These are phyloP conservation scores for Globisporangium iwayamae DNA, from an alignment of 352 stramenopile species.

Conservation along the genomic window DNA sequence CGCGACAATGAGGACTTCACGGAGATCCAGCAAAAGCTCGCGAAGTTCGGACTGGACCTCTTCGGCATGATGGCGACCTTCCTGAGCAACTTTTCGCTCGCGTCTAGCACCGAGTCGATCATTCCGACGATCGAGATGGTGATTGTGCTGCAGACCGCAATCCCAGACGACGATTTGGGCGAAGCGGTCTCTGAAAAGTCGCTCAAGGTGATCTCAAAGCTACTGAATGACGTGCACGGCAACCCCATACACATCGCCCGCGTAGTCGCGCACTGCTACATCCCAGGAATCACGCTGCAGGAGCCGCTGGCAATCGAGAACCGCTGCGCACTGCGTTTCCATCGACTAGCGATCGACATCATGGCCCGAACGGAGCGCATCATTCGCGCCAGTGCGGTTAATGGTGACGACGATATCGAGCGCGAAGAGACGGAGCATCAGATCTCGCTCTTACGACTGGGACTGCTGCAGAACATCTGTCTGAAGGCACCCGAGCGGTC, in stretches of 20 bases:
- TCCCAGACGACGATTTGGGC: slow-evolving; percentile 37
- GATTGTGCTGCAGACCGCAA: slow-evolving; percentile 55
- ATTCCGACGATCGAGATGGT: slow-evolving; percentile 66
- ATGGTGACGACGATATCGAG: slow-evolving; percentile 21
- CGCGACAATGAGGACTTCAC: slow-evolving; percentile 22
- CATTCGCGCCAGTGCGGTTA: slow-evolving; percentile 7
- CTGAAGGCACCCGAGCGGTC: slow-evolving; percentile 64
- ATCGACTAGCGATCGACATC: slow-evolving; percentile 58
- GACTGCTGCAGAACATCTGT: slow-evolving; percentile 76
- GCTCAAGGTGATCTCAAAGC: slow-evolving; percentile 36
- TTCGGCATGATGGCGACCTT: slow-evolving; percentile 60
- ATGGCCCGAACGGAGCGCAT: slow-evolving; percentile 36
- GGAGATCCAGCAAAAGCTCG: slow-evolving; percentile 31
- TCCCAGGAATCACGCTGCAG: slow-evolving; percentile 66
- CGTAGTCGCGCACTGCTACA: slow-evolving; percentile 68
- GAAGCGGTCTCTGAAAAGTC: slow-evolving; percentile 34
- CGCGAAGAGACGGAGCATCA: slow-evolving; percentile 30
- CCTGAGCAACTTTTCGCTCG: slow-evolving; percentile 55
- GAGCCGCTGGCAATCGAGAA: slow-evolving; percentile 54
- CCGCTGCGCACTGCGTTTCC: slow-evolving; percentile 52
- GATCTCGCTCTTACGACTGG: slow-evolving; percentile 46
- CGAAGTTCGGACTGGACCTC: slow-evolving; percentile 51
- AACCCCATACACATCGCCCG: slow-evolving; percentile 48
- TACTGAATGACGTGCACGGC: slow-evolving; percentile 54
- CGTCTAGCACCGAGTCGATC: slow-evolving; percentile 67